Base-by-base conservation (phyloP, 805 yeast species). In the Zygoascus flipseniorum region DNA sequence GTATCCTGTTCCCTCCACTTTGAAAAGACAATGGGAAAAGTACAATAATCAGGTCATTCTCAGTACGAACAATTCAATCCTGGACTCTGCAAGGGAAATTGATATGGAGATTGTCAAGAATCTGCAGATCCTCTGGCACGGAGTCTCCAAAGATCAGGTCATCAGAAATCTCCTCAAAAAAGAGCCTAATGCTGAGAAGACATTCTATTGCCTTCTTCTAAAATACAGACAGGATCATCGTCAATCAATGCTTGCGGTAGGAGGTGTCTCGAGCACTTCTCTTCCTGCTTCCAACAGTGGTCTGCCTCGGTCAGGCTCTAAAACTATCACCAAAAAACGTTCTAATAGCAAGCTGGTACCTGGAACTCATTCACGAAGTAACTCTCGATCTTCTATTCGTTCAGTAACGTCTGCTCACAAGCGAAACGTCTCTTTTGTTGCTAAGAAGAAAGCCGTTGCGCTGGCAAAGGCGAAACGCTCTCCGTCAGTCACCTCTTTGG, bases 1-100 rank as follows among this genome's bases (percentile, higher is more conserved):
- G 69, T 89, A 93, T 62, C 69, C 72, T 8, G 39, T 46, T 14
- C 41, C 49, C 10, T 14, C 37, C 9, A 31, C 41, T 4, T 23
- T 49, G 18, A 41, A 43, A 49, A 45, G 58, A 39, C 52, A 49
- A 28, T 49, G 46, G 43, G 45, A 31, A 31, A 42, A 39, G 26
- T 39, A 49, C 18, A 49, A 39, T 23, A 49, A 49, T 31, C 19
- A 41, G 14, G 28, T 32, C 16, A 39, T 14, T 11, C 26, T 46
- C 20, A 46, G 97, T 67, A 88, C 96, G 63, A 96, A 96, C 74
- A 89, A 97, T 73, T 89, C 89, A 86, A 97, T 97, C 82, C 86
- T 90, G 77, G 97, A 90, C 79, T 89, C 97, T 72, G 89, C 89
- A 72, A 89, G 97, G n/a, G 82, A 80, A 50, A 79, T 86, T 55